These are phyloP conservation scores for Tieghemiomyces parasiticus DNA, from an alignment of 192 early-diverging fungal genomes.

Conservation along the genomic window DNA sequence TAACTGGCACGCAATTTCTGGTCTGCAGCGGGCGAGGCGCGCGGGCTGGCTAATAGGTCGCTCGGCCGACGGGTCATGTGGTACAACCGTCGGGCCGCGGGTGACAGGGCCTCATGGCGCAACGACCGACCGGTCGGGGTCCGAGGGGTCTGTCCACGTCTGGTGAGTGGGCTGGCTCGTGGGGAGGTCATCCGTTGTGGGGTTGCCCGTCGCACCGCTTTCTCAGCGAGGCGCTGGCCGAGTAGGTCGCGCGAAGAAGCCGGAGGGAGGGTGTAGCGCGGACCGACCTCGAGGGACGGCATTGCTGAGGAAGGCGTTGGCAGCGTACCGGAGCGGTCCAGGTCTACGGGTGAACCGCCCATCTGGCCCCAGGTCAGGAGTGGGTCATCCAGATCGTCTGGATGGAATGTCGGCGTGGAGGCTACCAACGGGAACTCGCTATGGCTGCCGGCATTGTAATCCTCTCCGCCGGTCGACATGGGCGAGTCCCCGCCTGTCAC, in stretches of 20 bases:
- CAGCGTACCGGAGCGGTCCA: neutral
- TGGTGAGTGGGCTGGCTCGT: neutral
- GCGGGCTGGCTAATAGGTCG: neutral
- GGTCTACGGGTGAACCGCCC: neutral
- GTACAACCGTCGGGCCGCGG: neutral
- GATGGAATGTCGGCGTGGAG: neutral
- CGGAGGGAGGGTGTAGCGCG: neutral
- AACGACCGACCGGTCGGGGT: neutral
- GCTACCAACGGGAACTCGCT: neutral
- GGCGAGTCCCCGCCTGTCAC: neutral
- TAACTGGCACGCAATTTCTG: neutral
- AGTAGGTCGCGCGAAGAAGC: neutral
- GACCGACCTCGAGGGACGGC: neutral
- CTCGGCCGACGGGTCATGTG: neutral
- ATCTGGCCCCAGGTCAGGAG: neutral
- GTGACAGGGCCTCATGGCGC: conserved; percentile 2
- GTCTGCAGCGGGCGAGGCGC: neutral
- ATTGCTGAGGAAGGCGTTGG: neutral
- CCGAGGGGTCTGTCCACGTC: neutral
- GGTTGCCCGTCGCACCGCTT: no score
- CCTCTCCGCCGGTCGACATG: neutral
- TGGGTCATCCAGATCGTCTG: neutral
- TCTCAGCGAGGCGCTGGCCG: neutral
- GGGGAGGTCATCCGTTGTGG: neutral
- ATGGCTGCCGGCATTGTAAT: neutral